These are phyloP conservation scores for Malassezia pachydermatis DNA, from an alignment of 1,284 basidiomycete genomes.

Conservation along the genomic window DNA sequence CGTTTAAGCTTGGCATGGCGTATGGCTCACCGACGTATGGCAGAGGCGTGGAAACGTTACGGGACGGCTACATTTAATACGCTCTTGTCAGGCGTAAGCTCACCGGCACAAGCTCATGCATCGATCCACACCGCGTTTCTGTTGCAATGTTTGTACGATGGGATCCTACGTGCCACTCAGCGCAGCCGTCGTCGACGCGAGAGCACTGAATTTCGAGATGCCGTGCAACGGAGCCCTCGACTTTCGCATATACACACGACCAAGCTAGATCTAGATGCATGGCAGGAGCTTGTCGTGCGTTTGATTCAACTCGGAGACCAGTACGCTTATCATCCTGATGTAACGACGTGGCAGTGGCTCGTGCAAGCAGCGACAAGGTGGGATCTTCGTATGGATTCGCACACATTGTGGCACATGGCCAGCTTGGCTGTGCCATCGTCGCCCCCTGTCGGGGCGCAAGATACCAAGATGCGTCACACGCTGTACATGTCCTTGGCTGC, in stretches of 20 bases:
- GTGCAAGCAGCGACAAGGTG: conserved; percentile 6
- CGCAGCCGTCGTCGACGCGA: not conserved
- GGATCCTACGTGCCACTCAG: not conserved
- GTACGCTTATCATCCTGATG: not conserved
- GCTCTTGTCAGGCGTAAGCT: not conserved
- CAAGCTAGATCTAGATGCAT: not conserved
- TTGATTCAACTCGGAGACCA: not conserved
- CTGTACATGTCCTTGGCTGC: not conserved
- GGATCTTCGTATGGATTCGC: conserved; percentile 9
- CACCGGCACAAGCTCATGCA: not conserved
- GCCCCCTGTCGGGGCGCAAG: too few species aligned
- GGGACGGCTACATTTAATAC: conserved; percentile 4
- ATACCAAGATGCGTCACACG: not conserved
- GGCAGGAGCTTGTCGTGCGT: not conserved
- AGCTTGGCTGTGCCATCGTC: not conserved
- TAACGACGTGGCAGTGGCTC: conserved; percentile 4
- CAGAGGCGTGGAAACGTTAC: not conserved
- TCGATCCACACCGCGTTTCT: not conserved
- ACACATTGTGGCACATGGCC: conserved; percentile 12
- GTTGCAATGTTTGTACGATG: conserved; percentile 2
- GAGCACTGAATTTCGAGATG: too few species aligned
- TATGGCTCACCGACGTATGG: conserved; percentile 1
- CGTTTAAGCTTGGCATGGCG: conserved; percentile 8
- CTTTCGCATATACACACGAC: not conserved
- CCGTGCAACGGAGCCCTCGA: not conserved